phyloP scores from a whole-genome alignment of 2,329 filamentous ascomycete species.

The Parastagonospora nodorum region DNA sequence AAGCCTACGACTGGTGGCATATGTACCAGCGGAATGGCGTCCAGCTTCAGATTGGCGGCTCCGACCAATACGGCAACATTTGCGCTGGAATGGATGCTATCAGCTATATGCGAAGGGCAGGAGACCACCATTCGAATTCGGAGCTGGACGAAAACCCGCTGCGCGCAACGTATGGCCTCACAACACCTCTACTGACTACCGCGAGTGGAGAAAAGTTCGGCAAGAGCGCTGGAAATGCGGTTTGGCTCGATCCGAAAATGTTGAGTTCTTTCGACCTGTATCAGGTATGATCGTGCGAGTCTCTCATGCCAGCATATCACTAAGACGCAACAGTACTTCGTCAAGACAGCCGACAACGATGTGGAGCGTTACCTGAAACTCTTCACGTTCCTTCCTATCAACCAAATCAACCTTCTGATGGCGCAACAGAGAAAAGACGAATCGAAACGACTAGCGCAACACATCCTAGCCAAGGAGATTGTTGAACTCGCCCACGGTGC shows the following conservation, averaged over 20 bases:
- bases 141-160: conserved; percentile 41
- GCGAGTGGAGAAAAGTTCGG: conserved; percentile 88
- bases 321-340: conserved; percentile 68
- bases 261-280: conserved; percentile 87
- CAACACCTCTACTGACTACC: conserved; percentile 86
- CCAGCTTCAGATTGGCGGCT: conserved; percentile 90
- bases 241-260: conserved; percentile 87
- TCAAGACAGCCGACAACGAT: conserved; percentile 79
- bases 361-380: conserved; percentile 83
- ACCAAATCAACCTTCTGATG: conserved; percentile 72
- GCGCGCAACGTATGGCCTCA: conserved; percentile 75
- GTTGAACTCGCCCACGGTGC: conserved; percentile 77
- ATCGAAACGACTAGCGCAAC: conserved; percentile 77
- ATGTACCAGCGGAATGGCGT: conserved; percentile 72
- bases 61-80: conserved; percentile 97
- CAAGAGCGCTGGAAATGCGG: conserved; percentile 89
- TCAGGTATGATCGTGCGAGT: conserved; percentile 53
- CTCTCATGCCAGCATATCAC: neutral
- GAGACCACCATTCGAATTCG: neutral
- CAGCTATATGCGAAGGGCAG: conserved; percentile 67
- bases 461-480: conserved; percentile 81
- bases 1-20: conserved; percentile 96
- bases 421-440: conserved; percentile 69
- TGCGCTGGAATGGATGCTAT: conserved; percentile 85
- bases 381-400: conserved; percentile 83